Percentiles rank a stretch among this genome's conserved stretches.
Evolutionary conservation across 331 rosid species (phyloP).

Genomic region (Ulmus americana): DNA sequence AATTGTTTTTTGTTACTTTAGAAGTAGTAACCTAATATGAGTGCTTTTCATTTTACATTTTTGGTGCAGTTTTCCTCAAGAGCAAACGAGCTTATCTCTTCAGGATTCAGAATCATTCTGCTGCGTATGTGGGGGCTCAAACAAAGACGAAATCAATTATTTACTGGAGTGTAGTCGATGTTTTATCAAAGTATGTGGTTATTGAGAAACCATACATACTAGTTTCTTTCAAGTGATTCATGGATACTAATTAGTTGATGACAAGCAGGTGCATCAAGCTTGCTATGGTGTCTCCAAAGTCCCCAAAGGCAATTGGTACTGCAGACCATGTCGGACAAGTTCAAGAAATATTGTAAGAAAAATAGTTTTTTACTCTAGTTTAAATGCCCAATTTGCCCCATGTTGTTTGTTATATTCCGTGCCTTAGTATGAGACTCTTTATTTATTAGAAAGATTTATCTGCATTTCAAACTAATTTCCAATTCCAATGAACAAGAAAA

Average conservation of each 20-base stretch:
- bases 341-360: conserved; percentile 46
- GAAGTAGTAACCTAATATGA: conserved; percentile 4
- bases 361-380: not conserved
- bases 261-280: conserved; percentile 60
- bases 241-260: conserved; percentile 20
- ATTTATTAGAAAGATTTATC: not conserved
- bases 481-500: too few species aligned
- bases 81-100: conserved; percentile 24
- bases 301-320: conserved; percentile 56
- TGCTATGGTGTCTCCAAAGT: conserved; percentile 54
- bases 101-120: conserved; percentile 43
- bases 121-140: conserved; percentile 56
- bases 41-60: conserved; percentile 17
- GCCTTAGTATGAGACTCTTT: not conserved
- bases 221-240: conserved; percentile 12
- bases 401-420: not conserved
- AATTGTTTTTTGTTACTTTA: not conserved
- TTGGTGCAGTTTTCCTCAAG: conserved; percentile 40
- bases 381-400: not conserved
- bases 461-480: not conserved
- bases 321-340: conserved; percentile 56
- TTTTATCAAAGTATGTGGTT: conserved; percentile 40
- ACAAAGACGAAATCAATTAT: conserved; percentile 43
- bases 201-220: conserved; percentile 18
- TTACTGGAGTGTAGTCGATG: conserved; percentile 50